Percentiles rank a stretch among this genome's conserved stretches.
Evolutionary conservation across 2,329 filamentous ascomycete species (phyloP).

Genomic region (Aspergillus neoniger): DNA sequence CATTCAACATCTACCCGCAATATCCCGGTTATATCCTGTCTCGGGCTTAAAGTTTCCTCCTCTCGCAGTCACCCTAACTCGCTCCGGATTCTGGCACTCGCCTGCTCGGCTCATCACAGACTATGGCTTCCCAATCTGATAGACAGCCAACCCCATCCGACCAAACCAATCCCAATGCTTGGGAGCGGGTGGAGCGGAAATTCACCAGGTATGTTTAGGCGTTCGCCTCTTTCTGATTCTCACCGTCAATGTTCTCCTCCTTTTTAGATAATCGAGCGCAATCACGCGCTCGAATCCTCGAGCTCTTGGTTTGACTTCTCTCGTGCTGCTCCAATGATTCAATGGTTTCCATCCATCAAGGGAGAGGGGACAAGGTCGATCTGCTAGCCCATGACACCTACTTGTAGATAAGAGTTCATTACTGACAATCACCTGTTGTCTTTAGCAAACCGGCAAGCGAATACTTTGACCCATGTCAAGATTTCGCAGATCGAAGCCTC

Average conservation of each 20-base stretch:
- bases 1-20: not conserved
- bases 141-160: slow-evolving; percentile 41
- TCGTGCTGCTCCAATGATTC: not conserved
- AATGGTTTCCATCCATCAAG: not conserved
- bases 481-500: slow-evolving; percentile 81
- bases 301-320: not conserved
- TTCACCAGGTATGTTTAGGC: slow-evolving; percentile 60
- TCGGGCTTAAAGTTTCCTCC: not conserved
- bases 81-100: not conserved
- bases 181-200: slow-evolving; percentile 60
- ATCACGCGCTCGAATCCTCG: too few species aligned
- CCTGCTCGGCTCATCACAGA: not conserved
- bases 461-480: slow-evolving; percentile 94
- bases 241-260: not conserved
- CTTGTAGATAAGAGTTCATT: not conserved
- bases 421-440: not conserved
- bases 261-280: not conserved
- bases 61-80: not conserved
- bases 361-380: not conserved
- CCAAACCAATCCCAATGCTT: slow-evolving; percentile 49
- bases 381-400: not conserved
- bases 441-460: slow-evolving; percentile 81
- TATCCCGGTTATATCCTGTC: not conserved
- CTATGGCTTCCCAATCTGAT: slow-evolving; percentile 22
- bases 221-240: not conserved